phyloP scores from a whole-genome alignment of 257 asterid species.

The Capsicum rhomboideum region DNA sequence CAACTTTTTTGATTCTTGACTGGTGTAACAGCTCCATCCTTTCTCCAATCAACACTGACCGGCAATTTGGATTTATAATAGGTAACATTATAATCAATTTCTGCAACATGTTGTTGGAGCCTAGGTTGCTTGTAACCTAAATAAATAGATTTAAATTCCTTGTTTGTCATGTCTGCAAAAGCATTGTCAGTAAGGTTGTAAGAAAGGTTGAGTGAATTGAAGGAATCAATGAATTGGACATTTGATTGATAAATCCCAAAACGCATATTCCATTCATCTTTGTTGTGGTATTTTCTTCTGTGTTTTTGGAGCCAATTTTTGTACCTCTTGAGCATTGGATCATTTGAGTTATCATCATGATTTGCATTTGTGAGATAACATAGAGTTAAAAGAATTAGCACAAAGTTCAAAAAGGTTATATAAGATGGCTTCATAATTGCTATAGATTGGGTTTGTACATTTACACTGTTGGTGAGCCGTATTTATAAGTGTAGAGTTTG shows the following conservation, averaged over 20 bases:
- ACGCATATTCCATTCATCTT: slow-evolving; percentile 46
- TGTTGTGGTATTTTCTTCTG: slow-evolving; percentile 19
- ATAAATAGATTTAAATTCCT: slow-evolving; percentile 42
- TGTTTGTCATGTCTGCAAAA: slow-evolving; percentile 65
- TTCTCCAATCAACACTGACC: slow-evolving; percentile 53
- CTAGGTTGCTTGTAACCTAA: slow-evolving; percentile 28
- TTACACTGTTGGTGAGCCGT: too few species aligned
- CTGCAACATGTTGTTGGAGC: not conserved
- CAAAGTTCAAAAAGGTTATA: not conserved
- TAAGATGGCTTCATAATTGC: slow-evolving; percentile 18
- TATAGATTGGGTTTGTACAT: not conserved
- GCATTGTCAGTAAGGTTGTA: slow-evolving; percentile 45
- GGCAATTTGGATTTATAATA: slow-evolving; percentile 3
- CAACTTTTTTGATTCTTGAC: slow-evolving; percentile 51
- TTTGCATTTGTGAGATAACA: slow-evolving; percentile 19
- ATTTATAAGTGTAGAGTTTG: not conserved
- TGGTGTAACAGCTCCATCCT: slow-evolving; percentile 51
- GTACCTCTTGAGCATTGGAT: slow-evolving; percentile 27
- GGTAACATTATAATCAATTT: not conserved
- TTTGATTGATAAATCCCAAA: slow-evolving; percentile 53
- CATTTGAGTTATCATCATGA: not conserved
- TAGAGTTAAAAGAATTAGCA: slow-evolving; percentile 14
- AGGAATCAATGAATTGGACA: slow-evolving; percentile 28
- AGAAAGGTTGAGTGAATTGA: slow-evolving; percentile 52
- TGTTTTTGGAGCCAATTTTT: slow-evolving; percentile 33